Conservation (phyloP, 1,139 yeast species). For the Taphrina confusa region DNA sequence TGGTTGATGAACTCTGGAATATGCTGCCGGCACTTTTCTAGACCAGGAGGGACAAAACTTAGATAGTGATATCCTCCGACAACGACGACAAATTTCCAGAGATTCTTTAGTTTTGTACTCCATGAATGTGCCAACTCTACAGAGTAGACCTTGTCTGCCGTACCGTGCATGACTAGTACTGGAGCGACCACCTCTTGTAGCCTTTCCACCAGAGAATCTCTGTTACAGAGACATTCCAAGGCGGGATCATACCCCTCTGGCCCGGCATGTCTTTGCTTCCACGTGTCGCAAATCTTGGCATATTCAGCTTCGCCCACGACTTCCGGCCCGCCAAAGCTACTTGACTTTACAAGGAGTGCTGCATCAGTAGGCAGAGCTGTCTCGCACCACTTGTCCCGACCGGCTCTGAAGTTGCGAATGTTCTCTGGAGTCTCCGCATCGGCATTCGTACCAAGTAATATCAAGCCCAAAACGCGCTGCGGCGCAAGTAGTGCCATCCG, state of each 20-base stretch:
- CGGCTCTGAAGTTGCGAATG: background rate
- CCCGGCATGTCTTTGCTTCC: slow-evolving; percentile 17
- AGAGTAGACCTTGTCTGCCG: slow-evolving; percentile 12
- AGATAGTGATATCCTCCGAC: slow-evolving; percentile 28
- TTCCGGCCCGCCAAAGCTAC: slow-evolving; percentile 18
- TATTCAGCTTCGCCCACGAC: slow-evolving; percentile 13
- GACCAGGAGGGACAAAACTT: slow-evolving; percentile 22
- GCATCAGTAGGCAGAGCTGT: slow-evolving; percentile 3
- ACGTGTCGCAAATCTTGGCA: background rate
- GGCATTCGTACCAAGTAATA: slow-evolving; percentile 21
- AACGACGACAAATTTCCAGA: slow-evolving; percentile 1
- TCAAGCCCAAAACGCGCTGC: slow-evolving; percentile 1
- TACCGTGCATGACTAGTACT: slow-evolving; percentile 19
- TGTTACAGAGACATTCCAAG: slow-evolving; percentile 5
- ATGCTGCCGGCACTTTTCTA: background rate
- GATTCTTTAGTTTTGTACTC: slow-evolving; percentile 8
- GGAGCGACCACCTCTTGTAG: background rate
- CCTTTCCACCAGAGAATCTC: slow-evolving; percentile 7
- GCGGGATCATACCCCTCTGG: slow-evolving; percentile 19
- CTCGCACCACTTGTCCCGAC: slow-evolving; percentile 23
- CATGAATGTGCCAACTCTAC: slow-evolving; percentile 11
- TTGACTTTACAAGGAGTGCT: slow-evolving; percentile 1
- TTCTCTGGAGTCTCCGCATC: slow-evolving; percentile 10
- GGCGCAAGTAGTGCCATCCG: slow-evolving; percentile 15
- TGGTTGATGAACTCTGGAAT: slow-evolving; percentile 2